Evolutionary conservation across 228 moss, liverwort and hornwort species (phyloP).

Genomic region (Sphagnum magellanicum): DNA sequence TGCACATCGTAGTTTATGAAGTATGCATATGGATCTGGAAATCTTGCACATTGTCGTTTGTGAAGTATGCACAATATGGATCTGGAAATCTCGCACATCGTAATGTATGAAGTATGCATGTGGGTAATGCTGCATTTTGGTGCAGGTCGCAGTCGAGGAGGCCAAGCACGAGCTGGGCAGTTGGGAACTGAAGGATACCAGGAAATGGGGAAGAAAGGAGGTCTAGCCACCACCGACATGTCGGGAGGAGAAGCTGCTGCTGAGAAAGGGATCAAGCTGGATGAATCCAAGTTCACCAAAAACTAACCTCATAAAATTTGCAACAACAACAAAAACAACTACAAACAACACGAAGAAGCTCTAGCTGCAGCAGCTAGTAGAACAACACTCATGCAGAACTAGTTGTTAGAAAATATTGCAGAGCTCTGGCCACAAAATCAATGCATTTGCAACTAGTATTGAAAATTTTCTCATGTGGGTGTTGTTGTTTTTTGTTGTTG

Average conservation of each 20-base stretch:
- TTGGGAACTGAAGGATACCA: slow-evolving; percentile 34
- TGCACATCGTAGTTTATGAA: too few species aligned
- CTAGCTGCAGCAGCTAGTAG: too few species aligned
- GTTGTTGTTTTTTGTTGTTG: too few species aligned
- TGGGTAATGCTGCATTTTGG: not conserved
- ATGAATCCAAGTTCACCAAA: slow-evolving; percentile 22
- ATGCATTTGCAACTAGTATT: too few species aligned
- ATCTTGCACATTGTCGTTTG: not conserved
- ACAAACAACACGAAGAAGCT: too few species aligned
- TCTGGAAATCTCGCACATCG: not conserved
- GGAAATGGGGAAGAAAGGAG: slow-evolving; percentile 42
- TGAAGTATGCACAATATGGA: not conserved
- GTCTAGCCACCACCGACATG: slow-evolving; percentile 14
- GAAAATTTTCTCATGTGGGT: too few species aligned
- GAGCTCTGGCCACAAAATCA: too few species aligned
- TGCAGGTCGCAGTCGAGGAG: slow-evolving; percentile 22
- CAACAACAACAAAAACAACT: too few species aligned
- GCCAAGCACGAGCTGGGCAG: slow-evolving; percentile 25
- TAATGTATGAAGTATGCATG: not conserved
- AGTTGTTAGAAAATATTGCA: too few species aligned
- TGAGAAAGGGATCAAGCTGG: slow-evolving; percentile 22
- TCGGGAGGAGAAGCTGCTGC: slow-evolving; percentile 27
- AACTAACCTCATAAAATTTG: not conserved
- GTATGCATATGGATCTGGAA: not conserved
- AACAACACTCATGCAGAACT: too few species aligned